Evolutionary conservation across 768 basidiomycete species (phyloP), one percentile per base, ranked within the genome.

Genomic region (Tremella yokohamensis): DNA sequence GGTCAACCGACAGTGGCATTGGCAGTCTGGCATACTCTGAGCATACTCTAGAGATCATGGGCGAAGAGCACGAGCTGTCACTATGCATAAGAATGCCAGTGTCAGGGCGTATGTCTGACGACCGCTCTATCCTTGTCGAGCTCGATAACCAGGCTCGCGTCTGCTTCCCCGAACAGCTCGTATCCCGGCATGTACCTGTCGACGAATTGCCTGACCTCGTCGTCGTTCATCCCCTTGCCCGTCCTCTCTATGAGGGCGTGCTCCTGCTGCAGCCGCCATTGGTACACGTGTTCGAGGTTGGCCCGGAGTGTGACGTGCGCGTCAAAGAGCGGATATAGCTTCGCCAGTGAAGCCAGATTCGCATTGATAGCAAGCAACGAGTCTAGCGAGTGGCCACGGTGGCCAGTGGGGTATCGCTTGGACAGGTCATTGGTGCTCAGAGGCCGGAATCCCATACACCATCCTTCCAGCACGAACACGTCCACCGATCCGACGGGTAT

Each of bases 141-240:
- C 4, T 34, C 29, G 29, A 34, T 34, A 11, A 34, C 29, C 29
- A 34, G 29, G 29, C 29, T 34, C 29, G 29, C 29, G 4, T 11
- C 29, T 34, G 6, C 82, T 18, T 83, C 82, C 3, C 82, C 84
- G 69, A 88, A 97, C 72, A 93, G 87, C 57, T 93, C 84, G 70
- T 96, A 97, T 2, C 88, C 89, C 1, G 92, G 92, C 65, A 97
- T 91, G 75, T 96, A 96, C 3, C 93, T 85, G 75, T 91, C 88
- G 6, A 93, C 84, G 71, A 94, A 94, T 37, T 19, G 69, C 66
- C 84, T 85, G 65, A 85, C 84, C 80, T 92, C 76, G 6, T 82
- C 84, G 67, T 94, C 91, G 0, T 84, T 80, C 94, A 98, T 96
- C 3, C 93, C 93, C 4, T 90, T 91, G 38, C 90, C 90, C 61